Evolutionary conservation across 345 rosid genomes (phyloP).

Genomic region (Gossypium arboreum): DNA sequence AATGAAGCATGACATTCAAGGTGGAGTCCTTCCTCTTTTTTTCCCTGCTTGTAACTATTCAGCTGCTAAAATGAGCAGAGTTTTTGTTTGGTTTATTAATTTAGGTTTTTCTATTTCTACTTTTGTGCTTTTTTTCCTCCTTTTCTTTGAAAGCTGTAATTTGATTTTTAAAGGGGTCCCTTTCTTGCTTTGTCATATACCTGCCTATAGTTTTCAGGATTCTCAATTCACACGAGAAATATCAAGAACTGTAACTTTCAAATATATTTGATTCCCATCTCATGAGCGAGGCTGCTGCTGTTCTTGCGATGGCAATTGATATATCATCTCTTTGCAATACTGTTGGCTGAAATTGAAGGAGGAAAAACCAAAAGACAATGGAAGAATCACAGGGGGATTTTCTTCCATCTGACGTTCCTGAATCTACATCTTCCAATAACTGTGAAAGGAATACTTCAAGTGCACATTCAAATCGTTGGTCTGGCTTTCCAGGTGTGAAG

Average conservation of each 20-base stretch:
- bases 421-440: constrained; percentile 31
- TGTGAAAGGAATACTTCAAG: constrained; percentile 38
- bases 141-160: not conserved
- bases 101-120: not conserved
- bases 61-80: not conserved
- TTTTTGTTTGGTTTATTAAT: constrained; percentile 5
- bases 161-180: not conserved
- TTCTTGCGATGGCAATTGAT: constrained; percentile 23
- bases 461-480: constrained; percentile 38
- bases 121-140: too few species aligned
- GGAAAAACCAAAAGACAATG: constrained; percentile 35
- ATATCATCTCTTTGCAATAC: constrained; percentile 18
- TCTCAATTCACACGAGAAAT: not conserved
- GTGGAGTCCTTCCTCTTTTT: not conserved
- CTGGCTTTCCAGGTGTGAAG: constrained; percentile 49
- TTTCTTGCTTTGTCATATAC: not conserved
- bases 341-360: constrained; percentile 21
- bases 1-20: not conserved
- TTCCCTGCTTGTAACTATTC: not conserved
- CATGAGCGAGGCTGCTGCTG: constrained; percentile 13
- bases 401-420: constrained; percentile 27
- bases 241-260: constrained; percentile 9
- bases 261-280: constrained; percentile 7
- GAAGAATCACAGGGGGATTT: constrained; percentile 39
- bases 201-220: not conserved